phyloP scores from a whole-genome alignment of 2,329 filamentous ascomycete species.

The Pseudopithomyces chartarum region DNA sequence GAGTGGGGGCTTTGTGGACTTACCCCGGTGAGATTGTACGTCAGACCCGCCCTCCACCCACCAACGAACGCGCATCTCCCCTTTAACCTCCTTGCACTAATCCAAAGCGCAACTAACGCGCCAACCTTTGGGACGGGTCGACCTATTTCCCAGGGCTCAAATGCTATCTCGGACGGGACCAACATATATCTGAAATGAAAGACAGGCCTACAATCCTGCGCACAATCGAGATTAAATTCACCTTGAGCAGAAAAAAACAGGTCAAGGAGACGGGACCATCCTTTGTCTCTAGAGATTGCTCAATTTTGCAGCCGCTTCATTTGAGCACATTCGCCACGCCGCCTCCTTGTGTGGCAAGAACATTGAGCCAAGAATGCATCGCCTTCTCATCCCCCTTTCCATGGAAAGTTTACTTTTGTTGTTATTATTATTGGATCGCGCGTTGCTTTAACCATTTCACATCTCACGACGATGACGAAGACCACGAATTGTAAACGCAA shows the following conservation, averaged over 20 bases:
- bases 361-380: background rate
- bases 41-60: background rate
- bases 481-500: background rate
- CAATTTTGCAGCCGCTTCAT: background rate
- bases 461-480: background rate
- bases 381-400: background rate
- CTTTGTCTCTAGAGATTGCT: background rate
- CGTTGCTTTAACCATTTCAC: background rate
- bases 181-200: background rate
- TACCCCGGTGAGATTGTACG: slow-evolving; percentile 5
- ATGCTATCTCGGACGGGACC: background rate
- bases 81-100: background rate
- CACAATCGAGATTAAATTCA: background rate
- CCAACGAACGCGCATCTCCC: slow-evolving; percentile 2
- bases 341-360: background rate
- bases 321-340: background rate
- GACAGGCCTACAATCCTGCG: background rate
- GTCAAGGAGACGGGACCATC: background rate
- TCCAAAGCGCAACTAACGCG: background rate
- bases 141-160: background rate
- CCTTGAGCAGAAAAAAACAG: background rate
- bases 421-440: background rate
- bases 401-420: no score
- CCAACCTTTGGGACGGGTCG: background rate
- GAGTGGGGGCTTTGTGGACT: background rate